phyloP scores from a whole-genome alignment of 352 stramenopile species.

The Elongisporangium senticosum region DNA sequence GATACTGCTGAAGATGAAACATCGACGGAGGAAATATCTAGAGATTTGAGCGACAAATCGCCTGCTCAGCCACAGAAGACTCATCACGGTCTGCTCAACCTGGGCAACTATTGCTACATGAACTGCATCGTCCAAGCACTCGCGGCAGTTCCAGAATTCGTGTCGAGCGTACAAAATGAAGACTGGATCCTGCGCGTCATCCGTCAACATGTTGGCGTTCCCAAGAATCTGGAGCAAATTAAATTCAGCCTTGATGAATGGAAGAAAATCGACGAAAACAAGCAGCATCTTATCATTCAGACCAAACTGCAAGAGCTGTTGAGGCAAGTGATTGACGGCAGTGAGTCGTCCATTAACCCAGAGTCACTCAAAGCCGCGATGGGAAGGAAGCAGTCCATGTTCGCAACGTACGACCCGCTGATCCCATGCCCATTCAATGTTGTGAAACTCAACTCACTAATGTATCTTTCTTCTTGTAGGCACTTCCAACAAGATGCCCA shows the following conservation, averaged over 20 bases:
- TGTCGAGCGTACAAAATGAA: conserved; percentile 36
- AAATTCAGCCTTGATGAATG: conserved; percentile 41
- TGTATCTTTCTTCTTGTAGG: conserved; percentile 17
- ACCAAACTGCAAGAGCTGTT: conserved; percentile 52
- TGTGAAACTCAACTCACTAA: conserved; percentile 2
- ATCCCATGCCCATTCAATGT: not conserved
- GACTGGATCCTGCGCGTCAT: conserved; percentile 59
- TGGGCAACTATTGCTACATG: conserved; percentile 93
- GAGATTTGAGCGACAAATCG: not conserved
- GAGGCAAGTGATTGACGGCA: conserved; percentile 52
- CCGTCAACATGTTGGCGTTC: conserved; percentile 25
- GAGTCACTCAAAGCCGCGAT: conserved; percentile 76
- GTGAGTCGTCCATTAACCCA: conserved; percentile 66
- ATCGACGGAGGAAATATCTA: conserved; percentile 1
- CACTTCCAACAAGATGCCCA: conserved; percentile 85
- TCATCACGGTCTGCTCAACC: conserved; percentile 90
- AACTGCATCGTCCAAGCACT: conserved; percentile 91
- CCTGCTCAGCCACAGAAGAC: conserved; percentile 25
- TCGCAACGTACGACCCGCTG: conserved; percentile 62
- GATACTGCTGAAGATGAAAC: conserved; percentile 6
- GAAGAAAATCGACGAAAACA: conserved; percentile 37
- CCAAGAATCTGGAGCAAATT: conserved; percentile 38
- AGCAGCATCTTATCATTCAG: conserved; percentile 45
- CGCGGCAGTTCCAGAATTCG: conserved; percentile 63
- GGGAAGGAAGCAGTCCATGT: conserved; percentile 70